A percentile compares a stretch with the other conserved stretches of the same genome.
Evolutionary conservation across 257 asterid genomes (phyloP).

Genomic region (Plantago ovata): DNA sequence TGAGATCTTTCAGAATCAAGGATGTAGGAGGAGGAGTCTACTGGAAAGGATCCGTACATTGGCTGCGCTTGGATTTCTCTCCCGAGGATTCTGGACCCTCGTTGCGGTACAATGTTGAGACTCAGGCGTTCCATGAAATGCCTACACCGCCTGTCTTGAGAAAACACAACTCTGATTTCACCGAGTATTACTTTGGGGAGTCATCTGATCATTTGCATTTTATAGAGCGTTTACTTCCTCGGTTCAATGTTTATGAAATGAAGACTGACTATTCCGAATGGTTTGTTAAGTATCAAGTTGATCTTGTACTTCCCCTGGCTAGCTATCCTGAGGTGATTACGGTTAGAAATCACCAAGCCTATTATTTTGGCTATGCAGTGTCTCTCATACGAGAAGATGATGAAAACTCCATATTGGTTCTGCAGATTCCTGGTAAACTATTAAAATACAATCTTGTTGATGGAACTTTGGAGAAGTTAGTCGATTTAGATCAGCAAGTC

Average conservation of each 20-base stretch:
- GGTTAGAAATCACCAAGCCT: not conserved
- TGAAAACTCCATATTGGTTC: constrained; percentile 10
- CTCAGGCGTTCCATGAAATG: constrained; percentile 1
- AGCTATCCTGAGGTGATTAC: constrained; percentile 11
- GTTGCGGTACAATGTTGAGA: constrained; percentile 1
- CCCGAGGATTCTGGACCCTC: not conserved
- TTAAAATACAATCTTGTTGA: too few relatives aligned
- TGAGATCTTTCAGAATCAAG: not conserved
- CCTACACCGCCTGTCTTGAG: constrained; percentile 9
- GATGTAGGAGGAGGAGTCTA: constrained; percentile 15
- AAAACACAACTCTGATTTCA: not conserved
- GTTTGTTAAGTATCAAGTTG: constrained; percentile 23
- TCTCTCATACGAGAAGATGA: constrained; percentile 1
- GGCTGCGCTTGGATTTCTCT: not conserved
- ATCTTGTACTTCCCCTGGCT: constrained; percentile 8
- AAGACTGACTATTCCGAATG: constrained; percentile 23
- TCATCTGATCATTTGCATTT: constrained; percentile 27
- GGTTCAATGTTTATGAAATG: constrained; percentile 25
- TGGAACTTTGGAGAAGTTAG: too few relatives aligned
- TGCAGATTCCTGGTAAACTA: too few relatives aligned
- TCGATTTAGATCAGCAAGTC: too few relatives aligned
- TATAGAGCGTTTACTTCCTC: constrained; percentile 1
- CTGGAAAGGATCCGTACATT: constrained; percentile 19
- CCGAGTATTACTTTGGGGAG: constrained; percentile 22
- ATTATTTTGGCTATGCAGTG: not conserved